These are phyloP conservation scores for Hemisphaericaspora nanyangensis DNA, from an alignment of 805 yeast species.

Conservation along the genomic window DNA sequence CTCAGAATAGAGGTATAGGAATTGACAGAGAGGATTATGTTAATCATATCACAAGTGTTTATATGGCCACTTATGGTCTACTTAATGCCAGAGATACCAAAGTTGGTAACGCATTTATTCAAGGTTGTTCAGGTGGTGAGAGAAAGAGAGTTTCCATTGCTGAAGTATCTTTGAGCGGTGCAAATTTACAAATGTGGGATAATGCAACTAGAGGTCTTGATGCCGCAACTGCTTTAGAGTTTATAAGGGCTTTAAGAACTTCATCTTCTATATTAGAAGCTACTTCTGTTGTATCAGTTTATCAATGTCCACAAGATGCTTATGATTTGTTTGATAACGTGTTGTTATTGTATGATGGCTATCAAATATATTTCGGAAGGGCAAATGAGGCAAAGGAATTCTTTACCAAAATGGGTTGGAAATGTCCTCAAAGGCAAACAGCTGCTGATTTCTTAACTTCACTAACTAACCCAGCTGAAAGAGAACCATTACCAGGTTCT, in stretches of 20 bases:
- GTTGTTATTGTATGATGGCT: slow-evolving; percentile 41
- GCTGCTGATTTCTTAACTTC: slow-evolving; percentile 65
- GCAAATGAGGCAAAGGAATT: slow-evolving; percentile 40
- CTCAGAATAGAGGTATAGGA: slow-evolving; percentile 29
- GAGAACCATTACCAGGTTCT: slow-evolving; percentile 45
- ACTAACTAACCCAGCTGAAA: slow-evolving; percentile 60
- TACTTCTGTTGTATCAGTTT: slow-evolving; percentile 56
- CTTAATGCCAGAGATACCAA: slow-evolving; percentile 52
- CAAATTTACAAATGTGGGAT: slow-evolving; percentile 56
- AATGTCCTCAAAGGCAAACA: slow-evolving; percentile 58
- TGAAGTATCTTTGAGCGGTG: slow-evolving; percentile 64
- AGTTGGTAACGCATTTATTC: slow-evolving; percentile 59
- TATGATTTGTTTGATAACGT: slow-evolving; percentile 48
- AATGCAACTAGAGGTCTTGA: slow-evolving; percentile 85
- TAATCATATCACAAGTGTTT: slow-evolving; percentile 36
- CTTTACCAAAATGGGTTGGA: slow-evolving; percentile 57
- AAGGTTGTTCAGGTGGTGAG: slow-evolving; percentile 82
- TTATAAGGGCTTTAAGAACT: slow-evolving; percentile 59
- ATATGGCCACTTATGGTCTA: slow-evolving; percentile 42
- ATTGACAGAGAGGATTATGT: slow-evolving; percentile 30
- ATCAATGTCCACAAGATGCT: slow-evolving; percentile 46
- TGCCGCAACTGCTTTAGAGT: slow-evolving; percentile 78
- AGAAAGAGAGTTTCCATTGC: slow-evolving; percentile 77
- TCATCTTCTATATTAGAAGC: slow-evolving; percentile 46
- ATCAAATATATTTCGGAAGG: slow-evolving; percentile 44